Percentiles rank a stretch among this genome's conserved stretches.
Conservation (phyloP, 768 basidiomycete genomes). For the Boletus rex-veris region DNA sequence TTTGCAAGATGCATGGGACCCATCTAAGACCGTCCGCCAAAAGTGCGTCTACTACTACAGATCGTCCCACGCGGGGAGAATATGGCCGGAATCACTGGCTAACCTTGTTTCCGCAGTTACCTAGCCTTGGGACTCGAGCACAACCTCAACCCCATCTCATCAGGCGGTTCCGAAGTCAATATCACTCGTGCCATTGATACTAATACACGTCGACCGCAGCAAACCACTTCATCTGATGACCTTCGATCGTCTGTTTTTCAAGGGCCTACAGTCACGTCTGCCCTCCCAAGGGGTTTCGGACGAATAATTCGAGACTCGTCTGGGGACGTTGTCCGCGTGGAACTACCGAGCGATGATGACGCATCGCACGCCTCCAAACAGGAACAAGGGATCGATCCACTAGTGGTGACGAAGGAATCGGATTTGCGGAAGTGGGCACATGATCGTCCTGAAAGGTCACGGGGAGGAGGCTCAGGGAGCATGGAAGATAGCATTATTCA, state of each 20-base stretch:
- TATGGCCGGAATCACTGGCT: background rate
- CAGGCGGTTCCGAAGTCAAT: conserved; percentile 63
- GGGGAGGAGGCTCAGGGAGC: background rate
- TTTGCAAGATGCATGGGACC: conserved; percentile 86
- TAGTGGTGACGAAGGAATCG: conserved; percentile 7
- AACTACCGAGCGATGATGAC: conserved; percentile 54
- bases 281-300: conserved; percentile 65
- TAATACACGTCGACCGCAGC: background rate
- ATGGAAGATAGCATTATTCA: conserved; percentile 7
- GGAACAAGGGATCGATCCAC: conserved; percentile 42
- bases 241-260: conserved; percentile 1
- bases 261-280: conserved; percentile 19
- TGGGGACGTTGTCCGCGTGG: conserved; percentile 71
- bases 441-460: background rate
- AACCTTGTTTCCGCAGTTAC: conserved; percentile 49
- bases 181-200: background rate
- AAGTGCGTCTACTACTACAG: conserved; percentile 57
- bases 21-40: conserved; percentile 81
- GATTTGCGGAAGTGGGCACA: conserved; percentile 21
- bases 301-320: conserved; percentile 76
- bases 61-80: background rate
- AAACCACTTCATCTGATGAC: background rate
- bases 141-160: conserved; percentile 60
- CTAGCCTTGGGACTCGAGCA: conserved; percentile 69
- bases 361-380: conserved; percentile 16